phyloP scores from a whole-genome alignment of 345 rosid species.

The Raphanus raphanistrum region DNA sequence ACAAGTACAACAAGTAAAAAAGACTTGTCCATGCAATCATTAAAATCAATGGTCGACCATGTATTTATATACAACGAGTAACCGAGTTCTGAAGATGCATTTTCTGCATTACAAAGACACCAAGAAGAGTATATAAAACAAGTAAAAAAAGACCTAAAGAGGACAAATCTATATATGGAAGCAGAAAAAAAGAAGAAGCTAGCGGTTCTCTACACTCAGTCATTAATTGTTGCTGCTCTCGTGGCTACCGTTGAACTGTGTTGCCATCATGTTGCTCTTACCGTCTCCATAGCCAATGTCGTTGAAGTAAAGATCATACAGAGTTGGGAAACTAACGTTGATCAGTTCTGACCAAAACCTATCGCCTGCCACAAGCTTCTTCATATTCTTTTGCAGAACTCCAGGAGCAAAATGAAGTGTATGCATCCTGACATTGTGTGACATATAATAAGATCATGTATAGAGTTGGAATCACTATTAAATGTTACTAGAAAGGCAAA shows the following conservation, averaged over 20 bases:
- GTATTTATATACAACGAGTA: neutral
- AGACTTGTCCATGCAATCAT: neutral
- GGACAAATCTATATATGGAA: no score
- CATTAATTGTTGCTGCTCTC: no score
- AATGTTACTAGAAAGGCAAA: neutral
- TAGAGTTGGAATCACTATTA: neutral
- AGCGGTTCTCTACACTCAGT: no score
- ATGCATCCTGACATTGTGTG: conserved; percentile 49
- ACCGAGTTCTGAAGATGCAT: no score
- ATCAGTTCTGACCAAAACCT: conserved; percentile 34
- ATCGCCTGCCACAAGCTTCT: conserved; percentile 48
- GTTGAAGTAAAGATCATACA: conserved; percentile 31
- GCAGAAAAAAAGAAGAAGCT: no score
- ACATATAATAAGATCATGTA: neutral
- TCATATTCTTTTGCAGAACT: conserved; percentile 46
- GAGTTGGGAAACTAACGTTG: conserved; percentile 40
- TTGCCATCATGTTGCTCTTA: neutral
- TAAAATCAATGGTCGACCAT: neutral
- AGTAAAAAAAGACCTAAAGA: no score
- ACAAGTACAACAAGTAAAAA: no score
- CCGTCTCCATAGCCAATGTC: neutral
- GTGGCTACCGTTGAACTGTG: no score
- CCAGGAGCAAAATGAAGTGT: conserved; percentile 50
- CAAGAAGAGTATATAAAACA: no score
- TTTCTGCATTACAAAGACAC: no score